phyloP scores from a whole-genome alignment of 1,284 basidiomycete species.

The Crucibulum parvulum region DNA sequence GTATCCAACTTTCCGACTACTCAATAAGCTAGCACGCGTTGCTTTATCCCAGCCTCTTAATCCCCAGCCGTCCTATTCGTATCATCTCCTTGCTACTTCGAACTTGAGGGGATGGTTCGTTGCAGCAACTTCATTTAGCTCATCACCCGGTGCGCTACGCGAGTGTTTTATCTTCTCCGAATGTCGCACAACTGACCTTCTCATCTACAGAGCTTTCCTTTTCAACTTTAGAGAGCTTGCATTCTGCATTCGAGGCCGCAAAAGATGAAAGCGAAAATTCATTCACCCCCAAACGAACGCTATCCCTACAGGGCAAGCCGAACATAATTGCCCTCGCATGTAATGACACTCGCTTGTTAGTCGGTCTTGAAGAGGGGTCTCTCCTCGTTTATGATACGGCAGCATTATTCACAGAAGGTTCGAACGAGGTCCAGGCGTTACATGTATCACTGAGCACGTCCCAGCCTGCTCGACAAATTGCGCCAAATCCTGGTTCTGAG shows the following conservation, averaged over 20 bases:
- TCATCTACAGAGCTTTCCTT: slow-evolving; percentile 55
- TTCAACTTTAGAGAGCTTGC: slow-evolving; percentile 64
- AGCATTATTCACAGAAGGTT: slow-evolving; percentile 52
- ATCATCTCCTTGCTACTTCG: slow-evolving; percentile 59
- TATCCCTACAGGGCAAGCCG: slow-evolving; percentile 54
- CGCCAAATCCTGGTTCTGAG: slow-evolving; percentile 68
- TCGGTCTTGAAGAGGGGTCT: slow-evolving; percentile 64
- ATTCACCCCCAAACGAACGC: slow-evolving; percentile 55
- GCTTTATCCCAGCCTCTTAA: slow-evolving; percentile 60
- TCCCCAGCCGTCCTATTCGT: slow-evolving; percentile 42
- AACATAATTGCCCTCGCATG: slow-evolving; percentile 60
- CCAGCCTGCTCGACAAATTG: slow-evolving; percentile 56
- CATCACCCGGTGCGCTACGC: slow-evolving; percentile 41
- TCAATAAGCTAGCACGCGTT: slow-evolving; percentile 67
- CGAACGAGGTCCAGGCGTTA: slow-evolving; percentile 49
- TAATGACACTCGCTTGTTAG: slow-evolving; percentile 63
- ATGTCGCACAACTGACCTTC: slow-evolving; percentile 1
- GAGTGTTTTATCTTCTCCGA: not conserved
- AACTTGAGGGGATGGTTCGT: slow-evolving; percentile 72
- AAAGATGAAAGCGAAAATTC: slow-evolving; percentile 42
- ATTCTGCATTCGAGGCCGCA: slow-evolving; percentile 50
- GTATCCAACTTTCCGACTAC: slow-evolving; percentile 51
- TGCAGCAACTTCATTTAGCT: slow-evolving; percentile 49
- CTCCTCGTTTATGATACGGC: slow-evolving; percentile 64
- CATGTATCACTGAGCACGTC: slow-evolving; percentile 53